These are phyloP conservation scores for Prunus armeniaca DNA, from an alignment of 306 rosid genomes.

Conservation along the genomic window DNA sequence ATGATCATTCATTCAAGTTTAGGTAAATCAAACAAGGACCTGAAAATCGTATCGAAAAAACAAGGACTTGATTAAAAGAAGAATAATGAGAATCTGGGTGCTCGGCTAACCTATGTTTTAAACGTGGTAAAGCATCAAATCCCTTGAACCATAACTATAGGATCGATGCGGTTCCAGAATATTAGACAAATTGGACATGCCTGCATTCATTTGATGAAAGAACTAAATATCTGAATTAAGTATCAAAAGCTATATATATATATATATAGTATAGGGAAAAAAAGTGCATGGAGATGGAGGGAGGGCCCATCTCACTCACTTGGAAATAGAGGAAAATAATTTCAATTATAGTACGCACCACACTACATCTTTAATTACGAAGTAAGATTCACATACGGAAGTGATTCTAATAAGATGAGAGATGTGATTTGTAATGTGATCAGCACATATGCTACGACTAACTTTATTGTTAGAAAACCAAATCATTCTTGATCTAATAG, in stretches of 20 bases:
- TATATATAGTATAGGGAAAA: too few species aligned
- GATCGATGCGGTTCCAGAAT: neutral
- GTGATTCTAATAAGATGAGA: neutral
- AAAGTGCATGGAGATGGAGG: neutral
- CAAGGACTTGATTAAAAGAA: constrained; percentile 1
- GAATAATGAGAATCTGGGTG: neutral
- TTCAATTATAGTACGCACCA: neutral
- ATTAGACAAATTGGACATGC: neutral
- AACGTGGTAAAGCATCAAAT: constrained; percentile 4
- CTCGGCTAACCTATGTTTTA: neutral
- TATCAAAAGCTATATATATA: neutral
- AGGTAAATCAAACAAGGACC: constrained; percentile 8
- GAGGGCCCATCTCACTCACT: neutral
- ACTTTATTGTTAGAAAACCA: neutral
- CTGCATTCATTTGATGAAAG: neutral
- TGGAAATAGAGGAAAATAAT: neutral
- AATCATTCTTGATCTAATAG: too few species aligned
- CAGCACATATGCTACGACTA: too few species aligned
- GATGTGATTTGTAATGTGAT: neutral
- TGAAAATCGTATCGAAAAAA: neutral
- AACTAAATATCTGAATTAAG: neutral
- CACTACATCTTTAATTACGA: too few species aligned
- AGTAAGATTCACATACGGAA: neutral
- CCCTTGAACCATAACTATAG: neutral
- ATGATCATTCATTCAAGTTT: constrained; percentile 6